phyloP scores from a whole-genome alignment of 805 yeast genomes.

The Schwanniomyces pseudopolymorphus region DNA sequence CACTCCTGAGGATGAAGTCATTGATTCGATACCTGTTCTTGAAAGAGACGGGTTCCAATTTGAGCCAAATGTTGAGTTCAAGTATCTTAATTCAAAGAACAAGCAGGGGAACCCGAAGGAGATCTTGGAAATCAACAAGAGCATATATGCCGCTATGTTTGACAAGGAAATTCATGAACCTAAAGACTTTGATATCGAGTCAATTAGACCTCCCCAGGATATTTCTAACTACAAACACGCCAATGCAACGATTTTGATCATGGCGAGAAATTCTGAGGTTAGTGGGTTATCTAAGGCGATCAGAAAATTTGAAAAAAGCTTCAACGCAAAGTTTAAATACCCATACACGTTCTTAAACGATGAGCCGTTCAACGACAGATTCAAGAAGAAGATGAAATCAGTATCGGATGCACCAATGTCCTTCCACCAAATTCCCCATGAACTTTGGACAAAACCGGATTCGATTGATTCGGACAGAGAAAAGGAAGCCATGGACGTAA shows the following conservation, averaged over 20 bases:
- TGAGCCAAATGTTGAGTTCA: constrained; percentile 32
- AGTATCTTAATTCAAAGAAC: constrained; percentile 26
- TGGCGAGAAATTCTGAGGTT: constrained; percentile 70
- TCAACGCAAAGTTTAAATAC: constrained; percentile 69
- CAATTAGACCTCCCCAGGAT: constrained; percentile 28
- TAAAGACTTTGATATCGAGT: constrained; percentile 31
- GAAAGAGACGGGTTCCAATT: constrained; percentile 15
- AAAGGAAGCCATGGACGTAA: constrained; percentile 35
- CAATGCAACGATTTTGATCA: constrained; percentile 71
- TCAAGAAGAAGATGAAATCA: constrained; percentile 45
- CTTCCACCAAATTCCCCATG: constrained; percentile 41
- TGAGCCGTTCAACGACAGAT: constrained; percentile 56
- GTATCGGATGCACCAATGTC: constrained; percentile 31
- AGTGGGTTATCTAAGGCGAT: constrained; percentile 52
- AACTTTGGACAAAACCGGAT: constrained; percentile 60
- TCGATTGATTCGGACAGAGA: constrained; percentile 49
- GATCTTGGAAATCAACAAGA: constrained; percentile 37
- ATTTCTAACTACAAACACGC: constrained; percentile 41
- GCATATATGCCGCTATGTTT: constrained; percentile 37
- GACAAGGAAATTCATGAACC: constrained; percentile 47
- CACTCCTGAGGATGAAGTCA: constrained; percentile 9
- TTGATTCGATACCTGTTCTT: constrained; percentile 10
- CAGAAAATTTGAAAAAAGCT: constrained; percentile 57
- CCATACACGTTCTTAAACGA: constrained; percentile 84
- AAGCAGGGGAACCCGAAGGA: constrained; percentile 29